These are phyloP conservation scores for Bothriochloa decipiens DNA, from an alignment of 176 grass and related monocot species.

Conservation along the genomic window DNA sequence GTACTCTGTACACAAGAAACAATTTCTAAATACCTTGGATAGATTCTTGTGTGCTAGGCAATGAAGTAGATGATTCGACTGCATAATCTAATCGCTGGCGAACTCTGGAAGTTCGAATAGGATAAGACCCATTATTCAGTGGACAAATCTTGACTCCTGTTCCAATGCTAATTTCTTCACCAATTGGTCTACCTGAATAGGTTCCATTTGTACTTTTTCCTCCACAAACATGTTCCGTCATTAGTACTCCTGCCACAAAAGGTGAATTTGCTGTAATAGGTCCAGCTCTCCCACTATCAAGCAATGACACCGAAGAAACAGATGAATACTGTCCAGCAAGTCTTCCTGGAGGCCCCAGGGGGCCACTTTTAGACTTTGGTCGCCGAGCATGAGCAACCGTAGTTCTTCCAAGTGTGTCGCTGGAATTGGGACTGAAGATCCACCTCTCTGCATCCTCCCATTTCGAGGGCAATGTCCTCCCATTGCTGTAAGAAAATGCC, in stretches of 20 bases:
- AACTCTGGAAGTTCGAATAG: constrained; percentile 45
- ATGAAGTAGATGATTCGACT: constrained; percentile 61
- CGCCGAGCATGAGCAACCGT: constrained; percentile 48
- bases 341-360: constrained; percentile 66
- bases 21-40: constrained; percentile 48
- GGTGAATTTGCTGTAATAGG: constrained; percentile 65
- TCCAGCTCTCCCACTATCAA: constrained; percentile 60
- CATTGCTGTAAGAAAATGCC: constrained; percentile 67
- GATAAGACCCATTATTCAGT: constrained; percentile 37
- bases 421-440: constrained; percentile 89
- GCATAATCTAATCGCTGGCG: constrained; percentile 54
- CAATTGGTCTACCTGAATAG: constrained; percentile 3
- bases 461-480: constrained; percentile 89
- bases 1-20: constrained; percentile 14
- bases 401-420: constrained; percentile 50
- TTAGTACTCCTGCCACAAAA: constrained; percentile 76
- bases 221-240: constrained; percentile 55
- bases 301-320: constrained; percentile 56
- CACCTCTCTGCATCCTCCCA: constrained; percentile 99
- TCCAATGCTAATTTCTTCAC: neutral
- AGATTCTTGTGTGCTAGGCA: constrained; percentile 75
- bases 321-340: constrained; percentile 54
- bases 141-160: constrained; percentile 36
- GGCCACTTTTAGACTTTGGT: constrained; percentile 91
- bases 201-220: constrained; percentile 35